These are phyloP conservation scores for Cydonia oblonga DNA, from an alignment of 331 rosid species.

Conservation along the genomic window DNA sequence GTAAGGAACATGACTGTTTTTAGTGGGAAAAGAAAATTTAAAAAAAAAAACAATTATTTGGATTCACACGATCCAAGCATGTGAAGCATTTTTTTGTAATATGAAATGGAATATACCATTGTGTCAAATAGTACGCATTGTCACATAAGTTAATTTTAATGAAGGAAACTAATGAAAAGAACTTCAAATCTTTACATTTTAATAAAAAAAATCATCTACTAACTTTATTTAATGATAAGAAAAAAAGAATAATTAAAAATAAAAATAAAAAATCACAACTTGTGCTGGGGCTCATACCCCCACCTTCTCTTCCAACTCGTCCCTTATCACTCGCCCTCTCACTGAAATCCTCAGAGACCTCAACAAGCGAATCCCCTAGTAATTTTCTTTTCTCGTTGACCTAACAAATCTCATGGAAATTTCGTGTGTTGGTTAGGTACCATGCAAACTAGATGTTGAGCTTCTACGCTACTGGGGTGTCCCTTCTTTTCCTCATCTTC, in stretches of 20 bases:
- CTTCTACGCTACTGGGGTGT: conserved; percentile 79
- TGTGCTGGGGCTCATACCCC: too few relatives aligned
- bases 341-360: conserved; percentile 78
- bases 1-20: background rate
- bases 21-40: background rate
- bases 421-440: conserved; percentile 31
- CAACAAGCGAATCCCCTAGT: conserved; percentile 86
- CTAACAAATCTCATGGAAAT: background rate
- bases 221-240: too few relatives aligned
- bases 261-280: too few relatives aligned
- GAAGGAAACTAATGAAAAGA: too few relatives aligned
- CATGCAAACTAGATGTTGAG: conserved; percentile 92
- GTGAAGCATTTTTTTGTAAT: background rate
- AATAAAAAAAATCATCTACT: too few relatives aligned
- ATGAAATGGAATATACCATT: background rate
- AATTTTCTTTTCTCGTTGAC: background rate
- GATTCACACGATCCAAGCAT: background rate
- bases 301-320: conserved; percentile 25
- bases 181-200: too few relatives aligned
- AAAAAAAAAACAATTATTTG: background rate
- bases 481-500: background rate
- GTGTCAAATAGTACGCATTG: background rate
- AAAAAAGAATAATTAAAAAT: too few relatives aligned
- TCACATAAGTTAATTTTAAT: background rate
- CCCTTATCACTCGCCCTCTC: conserved; percentile 68